Base-by-base conservation (phyloP, 139 green algal species). In the Picochlorum sp. region DNA sequence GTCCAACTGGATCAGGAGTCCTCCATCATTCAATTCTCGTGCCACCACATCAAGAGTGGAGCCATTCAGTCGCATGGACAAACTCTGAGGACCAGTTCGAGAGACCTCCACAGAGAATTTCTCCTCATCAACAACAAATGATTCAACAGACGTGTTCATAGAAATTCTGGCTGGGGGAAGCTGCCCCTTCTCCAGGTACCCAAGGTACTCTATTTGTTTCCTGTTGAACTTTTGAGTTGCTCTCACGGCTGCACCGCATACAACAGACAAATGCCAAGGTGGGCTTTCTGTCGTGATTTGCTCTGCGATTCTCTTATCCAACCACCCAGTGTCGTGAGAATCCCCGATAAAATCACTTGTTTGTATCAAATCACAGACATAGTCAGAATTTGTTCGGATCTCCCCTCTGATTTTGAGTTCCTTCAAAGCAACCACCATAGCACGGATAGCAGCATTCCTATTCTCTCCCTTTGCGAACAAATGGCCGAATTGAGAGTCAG, bases 401-500 rank as follows among this genome's bases (percentile, higher is more conserved):
- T 99, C 94, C 0, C 94, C 94, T 1, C 94, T n/a, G n/a, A 66
- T 20, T 24, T 21, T 44, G 38, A 99, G 63, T 61, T 98, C 90
- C 51, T 90, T 87, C 45, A 99, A 81, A 0, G 94, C 91, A 32
- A 96, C 86, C 45, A 96, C 82, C 88, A 99, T 95, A 28, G 83
- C 78, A 1, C 85, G 81, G n/a, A 93, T 87, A 13, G 94, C 90
- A 2, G 81, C 85, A 21, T 83, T 80, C 4, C 92, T 77, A 1
- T 63, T 94, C 1, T 86, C 67, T 4, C 88, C 92, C 55, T 89
- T 85, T 20, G 93, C 92, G 75, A 98, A 98, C 52, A 98, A 69
- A 74, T 98, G 92, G 2, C 94, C 94, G 78, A 99, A 98, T 81
- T 96, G 89, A 1, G 87, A 96, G 75, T 98, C 94, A 20, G 81